Evolutionary conservation across 1,284 basidiomycete genomes (phyloP).

Genomic region (Cutaneotrichosporon spelunceum): DNA sequence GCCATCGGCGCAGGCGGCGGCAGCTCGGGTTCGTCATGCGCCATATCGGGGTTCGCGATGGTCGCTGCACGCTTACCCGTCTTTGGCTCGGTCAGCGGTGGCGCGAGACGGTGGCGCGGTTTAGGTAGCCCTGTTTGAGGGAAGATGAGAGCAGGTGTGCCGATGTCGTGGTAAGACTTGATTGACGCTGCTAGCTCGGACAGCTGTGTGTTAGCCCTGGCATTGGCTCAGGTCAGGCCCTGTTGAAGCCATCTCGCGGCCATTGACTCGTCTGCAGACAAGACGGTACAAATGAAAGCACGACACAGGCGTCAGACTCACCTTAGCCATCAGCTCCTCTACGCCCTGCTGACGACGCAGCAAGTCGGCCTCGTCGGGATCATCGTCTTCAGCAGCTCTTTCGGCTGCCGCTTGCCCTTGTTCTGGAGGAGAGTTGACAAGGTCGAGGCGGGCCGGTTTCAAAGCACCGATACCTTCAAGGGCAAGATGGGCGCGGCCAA

Average conservation of each 20-base stretch:
- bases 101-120: background rate
- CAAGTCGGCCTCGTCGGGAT: slow-evolving; percentile 7
- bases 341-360: slow-evolving; percentile 14
- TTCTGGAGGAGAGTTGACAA: background rate
- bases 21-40: background rate
- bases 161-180: slow-evolving; percentile 21
- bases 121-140: background rate
- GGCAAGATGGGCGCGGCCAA: slow-evolving; percentile 22
- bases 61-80: background rate
- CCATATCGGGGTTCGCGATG: slow-evolving; percentile 4
- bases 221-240: background rate
- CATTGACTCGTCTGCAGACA: background rate
- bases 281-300: background rate
- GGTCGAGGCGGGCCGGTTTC: background rate
- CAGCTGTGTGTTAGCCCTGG: slow-evolving; percentile 18
- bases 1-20: background rate
- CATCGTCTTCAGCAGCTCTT: slow-evolving; percentile 4
- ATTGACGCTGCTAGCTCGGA: slow-evolving; percentile 15
- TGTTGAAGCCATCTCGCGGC: background rate
- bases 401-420: background rate
- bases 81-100: background rate
- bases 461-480: slow-evolving; percentile 17
- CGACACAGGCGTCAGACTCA: background rate
- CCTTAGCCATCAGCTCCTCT: slow-evolving; percentile 23
- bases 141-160: slow-evolving; percentile 23